phyloP scores from a whole-genome alignment of 2,329 filamentous ascomycete species.

The Penicillium sclerotiorum region DNA sequence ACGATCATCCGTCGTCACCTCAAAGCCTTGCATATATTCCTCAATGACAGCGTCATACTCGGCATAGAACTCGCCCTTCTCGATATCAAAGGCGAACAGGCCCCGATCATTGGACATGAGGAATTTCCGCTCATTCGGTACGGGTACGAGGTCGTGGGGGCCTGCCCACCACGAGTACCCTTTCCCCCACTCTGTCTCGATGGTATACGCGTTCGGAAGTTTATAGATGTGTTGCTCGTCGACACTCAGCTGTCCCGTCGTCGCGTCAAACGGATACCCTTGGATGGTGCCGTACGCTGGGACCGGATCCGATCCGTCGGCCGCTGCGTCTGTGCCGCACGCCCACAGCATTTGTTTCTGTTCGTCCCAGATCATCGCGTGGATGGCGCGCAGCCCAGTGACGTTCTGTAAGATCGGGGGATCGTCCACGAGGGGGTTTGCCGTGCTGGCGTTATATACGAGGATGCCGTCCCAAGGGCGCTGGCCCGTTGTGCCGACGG shows the following conservation, averaged over 20 bases:
- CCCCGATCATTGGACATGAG: slow-evolving; percentile 26
- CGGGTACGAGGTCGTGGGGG: slow-evolving; percentile 27
- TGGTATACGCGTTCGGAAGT: slow-evolving; percentile 15
- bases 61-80: slow-evolving; percentile 15
- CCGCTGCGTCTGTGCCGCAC: slow-evolving; percentile 24
- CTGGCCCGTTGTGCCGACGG: slow-evolving; percentile 26
- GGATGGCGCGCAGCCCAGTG: slow-evolving; percentile 27
- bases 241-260: slow-evolving; percentile 18
- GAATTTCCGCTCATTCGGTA: slow-evolving; percentile 28
- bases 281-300: slow-evolving; percentile 24
- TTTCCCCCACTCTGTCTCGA: slow-evolving; percentile 26
- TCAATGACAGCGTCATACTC: slow-evolving; percentile 18
- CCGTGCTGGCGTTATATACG: slow-evolving; percentile 25
- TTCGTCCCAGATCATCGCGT: slow-evolving; percentile 31
- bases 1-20: slow-evolving; percentile 25
- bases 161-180: slow-evolving; percentile 28
- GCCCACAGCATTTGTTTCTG: slow-evolving; percentile 27
- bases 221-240: slow-evolving; percentile 18
- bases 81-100: slow-evolving; percentile 24
- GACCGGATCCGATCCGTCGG: slow-evolving; percentile 25
- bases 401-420: slow-evolving; percentile 26
- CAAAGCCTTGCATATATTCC: slow-evolving; percentile 27
- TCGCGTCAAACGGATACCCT: slow-evolving; percentile 25
- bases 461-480: slow-evolving; percentile 28
- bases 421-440: slow-evolving; percentile 20